phyloP scores from a whole-genome alignment of 2,329 filamentous ascomycete genomes.

The Alternaria angustiovoidea region DNA sequence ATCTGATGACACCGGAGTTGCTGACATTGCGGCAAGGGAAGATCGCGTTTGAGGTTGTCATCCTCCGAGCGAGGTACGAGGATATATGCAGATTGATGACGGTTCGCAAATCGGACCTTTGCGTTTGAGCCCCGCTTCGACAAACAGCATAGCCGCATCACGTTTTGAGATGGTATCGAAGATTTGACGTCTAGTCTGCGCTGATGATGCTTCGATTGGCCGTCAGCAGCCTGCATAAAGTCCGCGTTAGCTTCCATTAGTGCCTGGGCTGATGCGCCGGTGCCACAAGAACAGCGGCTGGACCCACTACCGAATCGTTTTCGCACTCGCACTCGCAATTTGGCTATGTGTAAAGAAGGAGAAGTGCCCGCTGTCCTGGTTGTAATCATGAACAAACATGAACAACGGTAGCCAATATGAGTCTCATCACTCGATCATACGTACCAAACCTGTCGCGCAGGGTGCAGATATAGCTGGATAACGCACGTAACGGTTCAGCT shows the following conservation, averaged over 20 bases:
- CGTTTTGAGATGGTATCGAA: not conserved
- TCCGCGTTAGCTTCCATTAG: conserved; percentile 1
- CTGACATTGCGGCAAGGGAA: conserved; percentile 3
- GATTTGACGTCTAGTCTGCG: not conserved
- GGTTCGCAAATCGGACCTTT: conserved; percentile 3
- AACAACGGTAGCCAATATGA: accelerated
- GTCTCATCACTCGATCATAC: not conserved
- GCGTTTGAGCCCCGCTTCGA: not conserved
- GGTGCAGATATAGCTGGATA: not conserved
- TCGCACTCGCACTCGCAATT: not conserved
- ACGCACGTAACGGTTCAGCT: not conserved
- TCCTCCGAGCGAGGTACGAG: not conserved
- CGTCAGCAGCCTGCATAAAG: conserved; percentile 13
- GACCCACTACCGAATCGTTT: not conserved
- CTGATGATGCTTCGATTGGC: not conserved
- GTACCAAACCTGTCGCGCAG: not conserved
- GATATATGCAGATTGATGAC: conserved; percentile 11
- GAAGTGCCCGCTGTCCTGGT: not conserved
- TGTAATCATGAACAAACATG: too few species aligned
- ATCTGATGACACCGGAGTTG: not conserved
- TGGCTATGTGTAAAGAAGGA: not conserved
- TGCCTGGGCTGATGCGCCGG: not conserved
- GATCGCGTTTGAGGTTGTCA: not conserved
- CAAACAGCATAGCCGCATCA: not conserved
- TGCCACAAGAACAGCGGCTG: not conserved